Conservation (phyloP, 2,329 filamentous ascomycete genomes). For the Emergomyces orientalis region DNA sequence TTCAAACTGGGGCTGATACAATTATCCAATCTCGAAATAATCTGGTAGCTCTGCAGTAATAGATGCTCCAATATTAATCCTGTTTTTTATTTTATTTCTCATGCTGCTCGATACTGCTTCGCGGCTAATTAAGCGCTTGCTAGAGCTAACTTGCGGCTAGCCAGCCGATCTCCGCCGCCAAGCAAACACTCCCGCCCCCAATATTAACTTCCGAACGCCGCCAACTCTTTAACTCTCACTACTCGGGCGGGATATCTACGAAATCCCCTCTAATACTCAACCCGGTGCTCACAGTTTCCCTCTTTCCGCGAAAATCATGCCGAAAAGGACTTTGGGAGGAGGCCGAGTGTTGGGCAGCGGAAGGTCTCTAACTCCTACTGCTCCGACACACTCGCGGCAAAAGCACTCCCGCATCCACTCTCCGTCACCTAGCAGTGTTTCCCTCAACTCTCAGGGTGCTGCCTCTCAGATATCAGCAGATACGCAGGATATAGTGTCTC, state of each 20-base stretch:
- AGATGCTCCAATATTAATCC: neutral
- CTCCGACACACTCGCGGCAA: conserved; percentile 33
- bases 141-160: neutral
- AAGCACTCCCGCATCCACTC: conserved; percentile 38
- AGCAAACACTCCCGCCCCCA: neutral
- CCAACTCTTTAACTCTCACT: neutral
- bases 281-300: neutral
- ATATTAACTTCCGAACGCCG: neutral
- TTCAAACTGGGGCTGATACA: neutral
- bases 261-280: neutral
- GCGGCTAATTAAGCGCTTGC: neutral
- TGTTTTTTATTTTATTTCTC: neutral
- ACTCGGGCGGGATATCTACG: neutral
- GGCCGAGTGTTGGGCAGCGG: conserved; percentile 84
- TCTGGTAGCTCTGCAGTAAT: neutral
- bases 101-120: neutral
- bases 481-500: conserved; percentile 68
- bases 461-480: conserved; percentile 61
- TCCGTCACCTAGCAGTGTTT: conserved; percentile 63
- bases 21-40: neutral
- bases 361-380: conserved; percentile 63
- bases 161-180: neutral
- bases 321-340: conserved; percentile 78
- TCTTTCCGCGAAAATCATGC: conserved; percentile 47
- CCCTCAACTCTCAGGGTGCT: conserved; percentile 66